Evolutionary conservation across 1,139 yeast species (phyloP), one percentile per base, ranked within the genome.

Genomic region (Geotrichum siamense): DNA sequence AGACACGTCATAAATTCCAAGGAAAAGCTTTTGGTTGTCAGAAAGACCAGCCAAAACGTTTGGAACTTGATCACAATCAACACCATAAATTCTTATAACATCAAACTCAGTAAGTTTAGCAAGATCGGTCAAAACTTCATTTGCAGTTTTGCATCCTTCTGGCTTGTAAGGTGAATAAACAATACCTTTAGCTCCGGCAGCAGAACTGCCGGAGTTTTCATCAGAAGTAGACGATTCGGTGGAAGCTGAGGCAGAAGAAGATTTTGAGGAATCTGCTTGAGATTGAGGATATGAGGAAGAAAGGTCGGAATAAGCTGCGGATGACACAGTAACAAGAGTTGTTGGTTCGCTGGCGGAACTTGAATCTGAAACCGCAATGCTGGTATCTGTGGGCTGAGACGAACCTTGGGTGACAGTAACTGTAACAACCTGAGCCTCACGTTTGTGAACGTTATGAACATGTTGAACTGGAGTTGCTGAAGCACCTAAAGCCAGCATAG

Each of bases 131-230:
- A 72, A 68, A 44, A 86, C 84, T 47, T 75, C 71, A 36, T 60
- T 54, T 3, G 79, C 67, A 39, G 78, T 60, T 66, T 85, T 86
- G 71, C 96, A 85, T 44, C 70, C 65, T 39, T 89, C 86, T 44
- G 67, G 57, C 47, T 79, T 71, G 71, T 86, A 85, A 45, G 95
- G 95, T 12, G 94, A 81, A 70, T 85, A 85, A 22, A 89, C 74
- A 59, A 86, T 79, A 58, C 95, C 96, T 51, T 73, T 75, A 40
- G 69, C 64, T 40, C 68, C 68, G 32, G 55, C 58, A 48, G 56
- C 41, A 33, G 60, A 62, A 31, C 51, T 54, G 19, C 52, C 31
- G 39, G 52, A 44, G 23, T 52, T 31, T 38, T 52, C 23, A 34
- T 48, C 5, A 15, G 54, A 32, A 12, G 60, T 33, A 39, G 57